phyloP scores from a whole-genome alignment of 1,284 basidiomycete species.

The Boletus nobilissimus region DNA sequence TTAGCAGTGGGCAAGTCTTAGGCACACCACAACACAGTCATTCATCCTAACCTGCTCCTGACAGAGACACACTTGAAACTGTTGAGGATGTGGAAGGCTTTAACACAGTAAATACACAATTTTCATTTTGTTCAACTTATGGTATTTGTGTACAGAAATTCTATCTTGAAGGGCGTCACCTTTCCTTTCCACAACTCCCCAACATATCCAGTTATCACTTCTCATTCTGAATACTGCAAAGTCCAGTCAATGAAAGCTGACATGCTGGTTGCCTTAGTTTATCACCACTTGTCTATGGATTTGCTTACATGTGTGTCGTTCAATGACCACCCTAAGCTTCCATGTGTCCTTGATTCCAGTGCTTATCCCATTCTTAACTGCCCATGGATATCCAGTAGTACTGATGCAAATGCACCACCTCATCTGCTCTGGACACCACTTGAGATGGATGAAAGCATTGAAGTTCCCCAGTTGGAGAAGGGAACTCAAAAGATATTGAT shows the following conservation, averaged over 20 bases:
- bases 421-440: conserved; percentile 18
- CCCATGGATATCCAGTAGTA: background rate
- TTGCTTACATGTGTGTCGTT: background rate
- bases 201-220: conserved; percentile 5
- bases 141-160: conserved; percentile 18
- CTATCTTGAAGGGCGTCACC: conserved; percentile 17
- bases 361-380: conserved; percentile 1
- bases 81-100: conserved; percentile 23
- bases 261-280: conserved; percentile 21
- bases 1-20: conserved; percentile 18
- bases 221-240: background rate
- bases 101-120: background rate
- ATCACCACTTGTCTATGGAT: conserved; percentile 18
- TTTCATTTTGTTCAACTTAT: background rate
- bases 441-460: background rate
- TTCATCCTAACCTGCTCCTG: background rate
- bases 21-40: no score
- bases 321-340: conserved; percentile 11
- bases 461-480: background rate
- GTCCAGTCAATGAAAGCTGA: conserved; percentile 21
- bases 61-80: conserved; percentile 4
- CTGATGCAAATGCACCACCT: background rate
- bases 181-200: conserved; percentile 25
- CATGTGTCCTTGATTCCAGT: background rate
- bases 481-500: conserved; percentile 17